These are phyloP conservation scores for Nitzschia sp. DNA, from an alignment of 108 stramenopile genomes.

Conservation along the genomic window DNA sequence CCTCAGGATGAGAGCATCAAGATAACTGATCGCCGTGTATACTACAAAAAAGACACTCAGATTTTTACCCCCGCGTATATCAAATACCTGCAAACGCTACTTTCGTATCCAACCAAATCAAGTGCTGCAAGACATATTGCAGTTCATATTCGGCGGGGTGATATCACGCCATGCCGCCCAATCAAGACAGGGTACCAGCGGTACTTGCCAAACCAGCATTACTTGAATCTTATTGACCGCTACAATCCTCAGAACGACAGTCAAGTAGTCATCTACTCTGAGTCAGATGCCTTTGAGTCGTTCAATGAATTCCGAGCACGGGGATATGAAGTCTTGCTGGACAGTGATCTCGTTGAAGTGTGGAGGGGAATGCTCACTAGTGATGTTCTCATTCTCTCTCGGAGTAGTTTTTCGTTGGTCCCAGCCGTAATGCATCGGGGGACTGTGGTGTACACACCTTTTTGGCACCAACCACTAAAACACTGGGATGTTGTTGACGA, in stretches of 20 bases:
- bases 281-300: conserved; percentile 26
- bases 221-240: conserved; percentile 22
- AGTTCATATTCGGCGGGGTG: conserved; percentile 35
- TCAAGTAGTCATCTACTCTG: conserved; percentile 21
- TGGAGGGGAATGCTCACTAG: conserved; percentile 23
- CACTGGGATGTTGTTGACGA: conserved; percentile 20
- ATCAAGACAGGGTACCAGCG: conserved; percentile 14
- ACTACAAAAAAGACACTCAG: conserved; percentile 15
- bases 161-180: conserved; percentile 31
- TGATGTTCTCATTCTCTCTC: conserved; percentile 25
- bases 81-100: conserved; percentile 21
- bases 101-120: conserved; percentile 6
- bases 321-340: conserved; percentile 18
- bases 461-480: conserved; percentile 28
- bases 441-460: conserved; percentile 30
- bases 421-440: conserved; percentile 15
- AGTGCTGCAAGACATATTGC: conserved; percentile 13
- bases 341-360: conserved; percentile 17
- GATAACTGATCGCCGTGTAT: neutral
- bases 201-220: conserved; percentile 40
- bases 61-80: conserved; percentile 40
- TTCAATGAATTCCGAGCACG: conserved; percentile 16
- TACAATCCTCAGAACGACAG: conserved; percentile 19
- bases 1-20: neutral
- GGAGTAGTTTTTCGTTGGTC: conserved; percentile 26